Percentiles rank a stretch among this genome's conserved stretches.
Conservation (phyloP, 805 yeast genomes). For the Hanseniaspora mollemarum region DNA sequence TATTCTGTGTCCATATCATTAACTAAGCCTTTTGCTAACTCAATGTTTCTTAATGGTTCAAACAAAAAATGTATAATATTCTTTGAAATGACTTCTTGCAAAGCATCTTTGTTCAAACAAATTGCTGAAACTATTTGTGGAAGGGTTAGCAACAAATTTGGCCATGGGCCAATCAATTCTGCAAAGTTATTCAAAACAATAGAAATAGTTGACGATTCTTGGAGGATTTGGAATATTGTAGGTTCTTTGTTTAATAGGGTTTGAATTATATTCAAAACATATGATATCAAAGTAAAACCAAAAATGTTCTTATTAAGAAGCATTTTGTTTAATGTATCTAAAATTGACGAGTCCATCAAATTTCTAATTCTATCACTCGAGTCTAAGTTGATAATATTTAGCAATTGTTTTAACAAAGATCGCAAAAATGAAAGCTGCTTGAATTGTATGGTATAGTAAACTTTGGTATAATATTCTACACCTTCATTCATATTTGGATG, state of each 20-base stretch:
- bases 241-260: constrained; percentile 81
- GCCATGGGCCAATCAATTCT: constrained; percentile 44
- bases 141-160: constrained; percentile 47
- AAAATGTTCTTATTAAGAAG: constrained; percentile 46
- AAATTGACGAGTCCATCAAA: constrained; percentile 72
- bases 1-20: constrained; percentile 44
- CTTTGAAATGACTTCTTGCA: constrained; percentile 40
- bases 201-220: constrained; percentile 65
- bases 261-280: constrained; percentile 52
- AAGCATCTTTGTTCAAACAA: constrained; percentile 63
- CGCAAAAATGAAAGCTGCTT: constrained; percentile 51
- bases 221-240: constrained; percentile 68
- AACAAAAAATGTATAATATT: constrained; percentile 36
- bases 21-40: constrained; percentile 42
- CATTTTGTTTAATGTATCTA: constrained; percentile 48
- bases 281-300: constrained; percentile 54
- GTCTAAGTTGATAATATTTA: constrained; percentile 55
- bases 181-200: constrained; percentile 49
- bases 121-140: constrained; percentile 76
- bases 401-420: constrained; percentile 50
- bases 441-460: constrained; percentile 43
- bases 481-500: constrained; percentile 51
- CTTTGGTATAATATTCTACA: constrained; percentile 37
- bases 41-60: constrained; percentile 40
- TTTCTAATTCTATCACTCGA: constrained; percentile 77